Evolutionary conservation across 2,329 filamentous ascomycete species (phyloP).

Genomic region (Claviceps maximensis): DNA sequence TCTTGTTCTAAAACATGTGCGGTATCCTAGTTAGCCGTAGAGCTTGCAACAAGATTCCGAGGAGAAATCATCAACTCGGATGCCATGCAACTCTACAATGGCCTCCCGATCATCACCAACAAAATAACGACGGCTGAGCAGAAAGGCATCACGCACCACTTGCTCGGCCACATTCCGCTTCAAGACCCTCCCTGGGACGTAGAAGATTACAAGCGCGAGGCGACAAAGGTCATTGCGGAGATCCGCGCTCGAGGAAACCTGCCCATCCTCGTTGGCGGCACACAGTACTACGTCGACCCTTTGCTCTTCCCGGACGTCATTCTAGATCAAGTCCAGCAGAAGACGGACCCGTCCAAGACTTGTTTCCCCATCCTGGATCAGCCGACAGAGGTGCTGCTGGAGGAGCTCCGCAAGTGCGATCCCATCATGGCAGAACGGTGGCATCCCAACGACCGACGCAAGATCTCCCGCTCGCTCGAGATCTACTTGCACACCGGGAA

Average conservation of each 20-base stretch:
- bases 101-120: slow-evolving; percentile 89
- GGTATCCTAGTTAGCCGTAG: slow-evolving; percentile 66
- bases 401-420: slow-evolving; percentile 66
- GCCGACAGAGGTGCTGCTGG: slow-evolving; percentile 57
- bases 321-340: slow-evolving; percentile 24
- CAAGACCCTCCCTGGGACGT: slow-evolving; percentile 76
- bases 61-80: slow-evolving; percentile 96
- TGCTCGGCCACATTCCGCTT: slow-evolving; percentile 66
- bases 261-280: slow-evolving; percentile 86
- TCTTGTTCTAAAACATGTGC: neutral
- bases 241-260: slow-evolving; percentile 67
- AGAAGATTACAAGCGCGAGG: slow-evolving; percentile 59
- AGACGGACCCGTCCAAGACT: slow-evolving; percentile 21
- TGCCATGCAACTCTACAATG: slow-evolving; percentile 93
- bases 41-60: slow-evolving; percentile 68
- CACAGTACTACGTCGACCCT: slow-evolving; percentile 88
- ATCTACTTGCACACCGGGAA: slow-evolving; percentile 77
- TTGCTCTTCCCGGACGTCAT: slow-evolving; percentile 64
- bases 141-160: slow-evolving; percentile 71
- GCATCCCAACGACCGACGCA: slow-evolving; percentile 87
- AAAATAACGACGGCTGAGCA: slow-evolving; percentile 68
- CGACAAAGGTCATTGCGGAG: slow-evolving; percentile 55
- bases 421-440: slow-evolving; percentile 79
- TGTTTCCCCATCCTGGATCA: slow-evolving; percentile 62
- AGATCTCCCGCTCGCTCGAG: slow-evolving; percentile 79